phyloP scores from a whole-genome alignment of 345 rosid species.

The Sonneratia alba region DNA sequence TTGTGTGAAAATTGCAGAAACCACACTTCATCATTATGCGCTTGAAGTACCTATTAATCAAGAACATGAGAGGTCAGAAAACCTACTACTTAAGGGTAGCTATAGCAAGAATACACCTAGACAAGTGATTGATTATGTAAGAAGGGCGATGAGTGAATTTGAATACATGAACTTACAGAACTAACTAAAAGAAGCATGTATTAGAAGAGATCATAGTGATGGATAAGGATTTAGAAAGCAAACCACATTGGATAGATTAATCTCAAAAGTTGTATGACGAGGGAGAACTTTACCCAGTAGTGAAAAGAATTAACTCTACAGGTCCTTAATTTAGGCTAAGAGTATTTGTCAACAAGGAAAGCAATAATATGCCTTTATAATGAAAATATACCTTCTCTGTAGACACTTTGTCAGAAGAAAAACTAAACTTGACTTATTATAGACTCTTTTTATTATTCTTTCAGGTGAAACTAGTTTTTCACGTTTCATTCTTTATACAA shows the following conservation, averaged over 20 bases:
- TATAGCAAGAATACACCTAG: not conserved
- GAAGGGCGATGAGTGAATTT: not conserved
- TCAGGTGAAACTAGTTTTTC: not conserved
- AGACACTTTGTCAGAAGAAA: not conserved
- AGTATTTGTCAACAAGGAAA: not conserved
- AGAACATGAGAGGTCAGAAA: not conserved
- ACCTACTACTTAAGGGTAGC: not conserved
- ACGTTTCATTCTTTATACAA: not conserved
- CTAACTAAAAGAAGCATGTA: not conserved
- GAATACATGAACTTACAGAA: not conserved
- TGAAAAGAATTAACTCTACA: not conserved
- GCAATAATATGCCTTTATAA: too few relatives aligned
- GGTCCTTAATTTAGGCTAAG: not conserved
- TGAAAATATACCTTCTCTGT: not conserved
- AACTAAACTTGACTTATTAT: not conserved
- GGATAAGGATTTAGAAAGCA: not conserved
- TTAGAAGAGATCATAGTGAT: not conserved
- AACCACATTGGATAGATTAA: not conserved
- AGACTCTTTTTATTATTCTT: not conserved
- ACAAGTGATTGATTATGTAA: not conserved
- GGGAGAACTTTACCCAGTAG: too few relatives aligned
- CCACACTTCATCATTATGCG: slow-evolving; percentile 61
- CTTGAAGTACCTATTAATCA: slow-evolving; percentile 37
- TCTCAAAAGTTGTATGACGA: not conserved
- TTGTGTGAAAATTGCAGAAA: slow-evolving; percentile 61